phyloP scores from a whole-genome alignment of 1,139 yeast genomes.

The Barnettozyma hawaiiensis region DNA sequence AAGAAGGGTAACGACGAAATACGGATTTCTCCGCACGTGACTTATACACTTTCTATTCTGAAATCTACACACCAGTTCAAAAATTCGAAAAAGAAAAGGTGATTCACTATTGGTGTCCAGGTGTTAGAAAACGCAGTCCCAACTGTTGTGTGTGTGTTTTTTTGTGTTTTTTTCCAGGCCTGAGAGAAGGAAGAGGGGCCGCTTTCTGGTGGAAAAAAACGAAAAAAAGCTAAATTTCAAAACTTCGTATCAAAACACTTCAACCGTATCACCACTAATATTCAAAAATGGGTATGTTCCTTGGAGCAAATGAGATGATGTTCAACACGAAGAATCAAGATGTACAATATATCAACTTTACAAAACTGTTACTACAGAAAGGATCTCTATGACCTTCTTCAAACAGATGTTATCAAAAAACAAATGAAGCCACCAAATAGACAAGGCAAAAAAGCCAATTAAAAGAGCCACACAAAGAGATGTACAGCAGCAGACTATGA shows the following conservation, averaged over 20 bases:
- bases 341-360: neutral
- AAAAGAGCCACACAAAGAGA: too few relatives aligned
- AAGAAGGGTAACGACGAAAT: too few relatives aligned
- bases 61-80: neutral
- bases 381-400: neutral
- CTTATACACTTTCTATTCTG: neutral
- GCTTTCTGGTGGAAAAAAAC: conserved; percentile 9
- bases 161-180: too few relatives aligned
- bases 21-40: neutral
- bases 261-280: conserved; percentile 11
- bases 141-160: too few relatives aligned
- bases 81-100: neutral
- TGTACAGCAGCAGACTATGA: too few relatives aligned
- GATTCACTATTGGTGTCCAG: conserved; percentile 1
- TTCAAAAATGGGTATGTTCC: conserved; percentile 24
- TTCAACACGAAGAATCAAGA: neutral
- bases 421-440: neutral
- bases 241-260: conserved; percentile 4
- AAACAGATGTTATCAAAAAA: neutral
- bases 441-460: too few relatives aligned
- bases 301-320: neutral
- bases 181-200: too few relatives aligned
- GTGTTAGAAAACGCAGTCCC: conserved; percentile 6
- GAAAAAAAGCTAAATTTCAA: conserved; percentile 11
- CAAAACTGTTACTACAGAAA: neutral